Conservation (phyloP, 768 basidiomycete species). For the Candolleomyces eurysporus region DNA sequence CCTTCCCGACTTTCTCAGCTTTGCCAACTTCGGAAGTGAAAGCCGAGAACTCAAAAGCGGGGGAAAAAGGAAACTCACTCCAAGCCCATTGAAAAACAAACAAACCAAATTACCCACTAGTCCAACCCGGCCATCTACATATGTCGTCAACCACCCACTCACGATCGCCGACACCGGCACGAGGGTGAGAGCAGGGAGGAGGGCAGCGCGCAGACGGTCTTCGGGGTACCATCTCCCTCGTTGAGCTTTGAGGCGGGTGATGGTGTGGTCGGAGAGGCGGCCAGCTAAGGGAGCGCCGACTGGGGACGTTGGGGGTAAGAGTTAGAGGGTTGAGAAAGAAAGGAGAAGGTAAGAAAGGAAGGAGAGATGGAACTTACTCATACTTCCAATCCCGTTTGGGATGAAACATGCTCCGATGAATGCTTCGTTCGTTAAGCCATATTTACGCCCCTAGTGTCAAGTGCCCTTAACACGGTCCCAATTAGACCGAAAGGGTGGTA, state of each 20-base stretch:
- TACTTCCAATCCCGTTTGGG: slow-evolving; percentile 58
- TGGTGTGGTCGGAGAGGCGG: slow-evolving; percentile 51
- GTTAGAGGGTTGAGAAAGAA: background rate
- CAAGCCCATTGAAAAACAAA: slow-evolving; percentile 63
- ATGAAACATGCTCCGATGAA: slow-evolving; percentile 60
- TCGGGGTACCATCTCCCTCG: slow-evolving; percentile 64
- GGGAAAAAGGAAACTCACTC: slow-evolving; percentile 41
- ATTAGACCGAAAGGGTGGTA: background rate
- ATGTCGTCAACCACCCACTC: slow-evolving; percentile 50
- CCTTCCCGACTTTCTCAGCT: too few species aligned
- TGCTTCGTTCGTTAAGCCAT: slow-evolving; percentile 55
- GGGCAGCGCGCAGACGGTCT: slow-evolving; percentile 57
- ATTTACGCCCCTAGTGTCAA: slow-evolving; percentile 52
- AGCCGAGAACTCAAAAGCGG: background rate
- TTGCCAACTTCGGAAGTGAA: too few species aligned
- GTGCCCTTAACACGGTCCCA: background rate
- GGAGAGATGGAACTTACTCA: slow-evolving; percentile 36
- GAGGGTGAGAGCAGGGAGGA: slow-evolving; percentile 45
- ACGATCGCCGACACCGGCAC: slow-evolving; percentile 51
- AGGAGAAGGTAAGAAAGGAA: background rate
- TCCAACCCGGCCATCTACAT: slow-evolving; percentile 48
- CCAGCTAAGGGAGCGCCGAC: slow-evolving; percentile 64
- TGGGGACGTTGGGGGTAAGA: slow-evolving; percentile 16
- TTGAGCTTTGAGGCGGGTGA: slow-evolving; percentile 44
- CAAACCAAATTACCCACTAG: slow-evolving; percentile 50